A percentile compares a stretch with the other conserved stretches of the same genome.
phyloP scores from a whole-genome alignment of 2,329 filamentous ascomycete genomes.

The Sarocladiaceae sp. region DNA sequence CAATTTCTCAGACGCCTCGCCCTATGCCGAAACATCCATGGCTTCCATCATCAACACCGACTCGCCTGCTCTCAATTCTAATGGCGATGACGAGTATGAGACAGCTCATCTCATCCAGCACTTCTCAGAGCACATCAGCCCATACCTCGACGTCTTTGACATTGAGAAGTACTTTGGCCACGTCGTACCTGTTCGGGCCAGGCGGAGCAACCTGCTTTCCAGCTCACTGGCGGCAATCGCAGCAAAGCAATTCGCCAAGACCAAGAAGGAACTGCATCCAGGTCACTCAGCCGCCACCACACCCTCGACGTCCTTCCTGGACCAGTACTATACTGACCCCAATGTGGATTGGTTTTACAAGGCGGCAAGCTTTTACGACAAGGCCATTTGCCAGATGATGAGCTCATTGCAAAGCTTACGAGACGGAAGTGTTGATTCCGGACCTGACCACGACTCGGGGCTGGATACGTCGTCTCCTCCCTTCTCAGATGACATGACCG shows the following conservation, averaged over 20 bases:
- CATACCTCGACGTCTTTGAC: conserved; percentile 16
- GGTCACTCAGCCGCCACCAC: not conserved
- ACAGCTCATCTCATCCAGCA: conserved; percentile 14
- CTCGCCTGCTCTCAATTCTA: conserved; percentile 8
- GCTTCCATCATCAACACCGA: conserved; percentile 7
- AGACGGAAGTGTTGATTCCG: conserved; percentile 1
- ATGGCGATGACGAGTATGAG: conserved; percentile 13
- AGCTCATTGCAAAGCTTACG: conserved; percentile 13
- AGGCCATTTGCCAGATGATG: conserved; percentile 17
- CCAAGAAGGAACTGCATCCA: conserved; percentile 8
- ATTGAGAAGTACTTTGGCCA: conserved; percentile 16
- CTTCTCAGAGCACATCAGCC: conserved; percentile 15
- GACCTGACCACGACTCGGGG: not conserved
- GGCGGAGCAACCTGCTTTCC: conserved; percentile 14
- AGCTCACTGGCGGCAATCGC: conserved; percentile 16
- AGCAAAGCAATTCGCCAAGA: conserved; percentile 16
- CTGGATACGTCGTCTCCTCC: conserved; percentile 1
- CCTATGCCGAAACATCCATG: conserved; percentile 3
- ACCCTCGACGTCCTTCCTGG: conserved; percentile 9
- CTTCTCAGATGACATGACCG: not conserved
- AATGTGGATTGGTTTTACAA: conserved; percentile 17
- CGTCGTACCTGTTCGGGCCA: conserved; percentile 14
- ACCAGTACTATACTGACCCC: conserved; percentile 8
- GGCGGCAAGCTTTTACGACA: conserved; percentile 18
- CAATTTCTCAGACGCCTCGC: conserved; percentile 9